These are phyloP conservation scores for Populus ilicifolia DNA, from an alignment of 345 rosid genomes.

Conservation along the genomic window DNA sequence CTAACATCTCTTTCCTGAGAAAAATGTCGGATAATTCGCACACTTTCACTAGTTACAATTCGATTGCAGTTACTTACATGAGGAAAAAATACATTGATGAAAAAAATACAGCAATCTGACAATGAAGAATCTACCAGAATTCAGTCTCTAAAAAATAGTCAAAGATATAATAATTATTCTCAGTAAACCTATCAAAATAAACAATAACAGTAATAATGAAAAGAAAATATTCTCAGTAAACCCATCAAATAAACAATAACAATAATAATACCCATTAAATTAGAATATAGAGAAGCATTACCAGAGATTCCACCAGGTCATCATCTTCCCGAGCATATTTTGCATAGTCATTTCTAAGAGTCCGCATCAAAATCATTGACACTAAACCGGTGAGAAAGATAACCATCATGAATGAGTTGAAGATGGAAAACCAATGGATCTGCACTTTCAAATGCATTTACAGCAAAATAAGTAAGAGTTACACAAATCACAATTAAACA, in stretches of 20 bases:
- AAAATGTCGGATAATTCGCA: constrained; percentile 8
- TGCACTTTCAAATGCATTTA: constrained; percentile 31
- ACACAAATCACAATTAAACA: not conserved
- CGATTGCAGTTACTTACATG: not conserved
- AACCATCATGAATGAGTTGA: constrained; percentile 98
- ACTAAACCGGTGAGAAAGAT: constrained; percentile 95
- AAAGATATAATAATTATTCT: not conserved
- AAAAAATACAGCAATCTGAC: not conserved
- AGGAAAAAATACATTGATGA: not conserved
- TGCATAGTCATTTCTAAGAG: constrained; percentile 91
- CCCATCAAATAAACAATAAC: not conserved
- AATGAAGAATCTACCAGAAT: not conserved
- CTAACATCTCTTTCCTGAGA: constrained; percentile 89
- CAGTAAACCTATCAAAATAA: not conserved
- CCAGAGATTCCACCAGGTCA: constrained; percentile 91
- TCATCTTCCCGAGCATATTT: constrained; percentile 97
- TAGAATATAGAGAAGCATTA: constrained; percentile 23
- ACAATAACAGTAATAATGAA: not conserved
- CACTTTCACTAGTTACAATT: constrained; percentile 13
- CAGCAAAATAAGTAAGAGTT: not conserved
- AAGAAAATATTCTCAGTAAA: not conserved
- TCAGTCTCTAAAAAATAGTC: not conserved
- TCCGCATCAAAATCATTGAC: constrained; percentile 95
- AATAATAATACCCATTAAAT: not conserved
- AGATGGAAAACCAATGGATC: constrained; percentile 98